Percentiles rank a stretch among this genome's conserved stretches.
Evolutionary conservation across 179 eudicot species (phyloP).

Genomic region (Pouteria campechiana): DNA sequence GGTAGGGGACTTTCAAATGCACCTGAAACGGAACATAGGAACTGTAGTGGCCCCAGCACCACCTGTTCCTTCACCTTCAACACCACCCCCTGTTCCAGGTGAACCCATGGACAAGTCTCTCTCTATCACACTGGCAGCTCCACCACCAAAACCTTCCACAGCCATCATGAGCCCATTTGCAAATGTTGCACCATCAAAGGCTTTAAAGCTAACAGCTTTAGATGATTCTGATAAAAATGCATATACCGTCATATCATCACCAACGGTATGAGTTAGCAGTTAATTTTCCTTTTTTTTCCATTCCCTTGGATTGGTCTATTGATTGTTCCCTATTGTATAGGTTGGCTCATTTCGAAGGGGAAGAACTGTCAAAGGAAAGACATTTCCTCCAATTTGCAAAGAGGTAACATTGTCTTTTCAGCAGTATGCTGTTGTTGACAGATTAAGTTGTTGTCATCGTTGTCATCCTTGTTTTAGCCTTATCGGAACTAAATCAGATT

Average conservation of each 20-base stretch:
- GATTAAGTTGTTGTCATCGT: no score
- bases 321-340: conserved; percentile 14
- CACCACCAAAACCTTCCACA: conserved; percentile 37
- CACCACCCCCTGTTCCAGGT: conserved; percentile 49
- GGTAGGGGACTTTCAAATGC: conserved; percentile 88
- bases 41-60: conserved; percentile 27
- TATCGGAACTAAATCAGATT: no score
- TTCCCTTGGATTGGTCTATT: not conserved
- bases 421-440: no score
- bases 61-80: conserved; percentile 21
- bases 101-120: conserved; percentile 41
- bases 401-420: no score
- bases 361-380: conserved; percentile 66
- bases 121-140: conserved; percentile 27
- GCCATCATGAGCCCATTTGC: conserved; percentile 54
- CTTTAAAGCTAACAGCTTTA: conserved; percentile 56
- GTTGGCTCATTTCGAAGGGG: conserved; percentile 81
- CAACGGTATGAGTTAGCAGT: conserved; percentile 42
- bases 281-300: not conserved
- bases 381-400: conserved; percentile 65
- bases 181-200: conserved; percentile 32
- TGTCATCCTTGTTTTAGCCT: no score
- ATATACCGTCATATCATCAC: conserved; percentile 67
- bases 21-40: conserved; percentile 68
- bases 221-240: conserved; percentile 74